Evolutionary conservation across 768 basidiomycete species (phyloP), one percentile per base, ranked within the genome.

Genomic region (Tricholoma terreum): DNA sequence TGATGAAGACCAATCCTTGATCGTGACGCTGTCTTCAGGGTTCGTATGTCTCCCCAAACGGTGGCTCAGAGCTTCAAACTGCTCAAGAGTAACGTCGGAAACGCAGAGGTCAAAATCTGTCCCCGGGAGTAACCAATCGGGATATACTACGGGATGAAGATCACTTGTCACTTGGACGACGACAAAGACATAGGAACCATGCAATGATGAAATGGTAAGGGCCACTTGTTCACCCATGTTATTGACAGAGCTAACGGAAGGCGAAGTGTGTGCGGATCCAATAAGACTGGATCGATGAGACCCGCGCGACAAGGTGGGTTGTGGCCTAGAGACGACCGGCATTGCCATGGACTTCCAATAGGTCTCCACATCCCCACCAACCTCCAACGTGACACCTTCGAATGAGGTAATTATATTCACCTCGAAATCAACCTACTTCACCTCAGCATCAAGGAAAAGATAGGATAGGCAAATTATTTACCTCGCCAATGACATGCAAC

Each of bases 301-400:
- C 58, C 71, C 69, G 22, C 72, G 74, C 42, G 76, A 71, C 53
- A 69, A 71, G 45, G 67, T 74, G 61, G 71, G 74, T 61, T 67
- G 72, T 11, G 67, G 68, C 33, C 77, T 68, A 12, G 83, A 77
- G 17, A 75, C 75, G 3, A 82, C 77, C 15, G 80, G 71, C 45
- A 75, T 73, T 30, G 77, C 77, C 17, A 87, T 84, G 2, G 94
- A 95, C 74, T 98, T 98, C 97, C 97, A 99, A 71, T 99, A 99
- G 0, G 96, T 99, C 75, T 98, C 95, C 27, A 98, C 83, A 52
- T 91, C 86, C 22, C 97, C 96, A 21, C 94, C 95, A 54, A 98
- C 89, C 73, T 95, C 92, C 11, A 98, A 80, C 56, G 93, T 93
- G 50, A 94, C 92, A 2, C 92, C 94, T 56, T 87, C 85, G 74